Evolutionary conservation across 73 alveolate genomes (phyloP), one percentile per base, ranked within the genome.

Genomic region (Paramecium sexaurelia): DNA sequence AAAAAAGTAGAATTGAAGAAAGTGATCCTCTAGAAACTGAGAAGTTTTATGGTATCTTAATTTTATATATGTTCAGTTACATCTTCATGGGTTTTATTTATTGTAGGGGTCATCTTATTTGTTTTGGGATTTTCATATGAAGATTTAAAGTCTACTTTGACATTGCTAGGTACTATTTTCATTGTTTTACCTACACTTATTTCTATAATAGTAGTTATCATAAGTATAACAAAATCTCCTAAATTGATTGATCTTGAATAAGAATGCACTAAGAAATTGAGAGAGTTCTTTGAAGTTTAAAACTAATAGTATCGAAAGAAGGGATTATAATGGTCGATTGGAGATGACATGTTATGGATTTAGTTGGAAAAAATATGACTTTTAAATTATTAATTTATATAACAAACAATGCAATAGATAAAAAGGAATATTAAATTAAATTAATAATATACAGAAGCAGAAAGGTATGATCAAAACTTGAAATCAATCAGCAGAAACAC

Each of bases 21-120:
- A 41, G 55, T 20, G 90, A 78, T 26, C 90, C 90, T 7, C 17
- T 78, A 19, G 90, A 78, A 78, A 29, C 90, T 78, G 90, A 78
- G n/a, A 78, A 78, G 13, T 78, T 78, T 78, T 78, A 78, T 45
- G 71, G 68, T 40, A 43, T 39, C 2, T 33, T 5, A 10, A 17
- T 29, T 36, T 17, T n/a, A 3, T 6, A n/a, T 33, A 1, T 11
- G 1, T 7, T 0, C 15, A 73, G 87, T 73, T n/a, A 33, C 66
- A 1, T 78, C 90, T 19, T 78, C 90, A 11, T 78, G 90, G 90
- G 71, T 78, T 7, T 22, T 78, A 29, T 78, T 78, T 19, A 78
- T 78, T 6, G 71, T 78, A 2, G 90, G 90, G 19, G 32, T 78
- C 29, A 39, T 78, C 22, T 5, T 78, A 36, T 43, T 41, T 78